Conservation (phyloP, 768 basidiomycete genomes). For the Mycena galericulata region DNA sequence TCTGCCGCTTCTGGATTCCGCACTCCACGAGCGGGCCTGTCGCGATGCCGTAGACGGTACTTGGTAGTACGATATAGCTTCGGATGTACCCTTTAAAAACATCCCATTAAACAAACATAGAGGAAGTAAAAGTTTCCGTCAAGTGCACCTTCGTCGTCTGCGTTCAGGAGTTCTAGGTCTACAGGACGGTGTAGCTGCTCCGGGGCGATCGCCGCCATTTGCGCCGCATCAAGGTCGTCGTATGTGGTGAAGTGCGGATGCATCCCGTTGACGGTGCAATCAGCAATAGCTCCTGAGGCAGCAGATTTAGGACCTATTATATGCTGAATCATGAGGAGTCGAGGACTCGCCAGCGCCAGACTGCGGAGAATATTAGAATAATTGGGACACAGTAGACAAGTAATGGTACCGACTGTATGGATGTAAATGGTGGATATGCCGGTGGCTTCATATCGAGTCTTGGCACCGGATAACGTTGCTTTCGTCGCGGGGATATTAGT, state of each 20-base stretch:
- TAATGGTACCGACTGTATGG: conserved; percentile 21
- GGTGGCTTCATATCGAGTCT: conserved; percentile 16
- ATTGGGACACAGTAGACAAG: not conserved
- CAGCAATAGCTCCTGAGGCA: conserved; percentile 24
- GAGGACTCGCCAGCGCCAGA: conserved; percentile 28
- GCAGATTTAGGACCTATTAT: not conserved
- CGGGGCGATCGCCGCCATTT: conserved; percentile 43
- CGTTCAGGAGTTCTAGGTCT: conserved; percentile 45
- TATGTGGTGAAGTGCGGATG: conserved; percentile 37
- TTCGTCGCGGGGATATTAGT: conserved; percentile 9
- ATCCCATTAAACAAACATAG: not conserved
- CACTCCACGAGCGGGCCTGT: conserved; percentile 21
- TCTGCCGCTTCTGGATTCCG: conserved; percentile 38
- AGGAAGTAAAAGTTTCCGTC: conserved; percentile 2
- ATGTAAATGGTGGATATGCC: conserved; percentile 19
- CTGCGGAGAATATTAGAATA: not conserved
- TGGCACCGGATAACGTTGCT: conserved; percentile 23
- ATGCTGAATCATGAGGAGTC: not conserved
- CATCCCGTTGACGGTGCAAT: conserved; percentile 33
- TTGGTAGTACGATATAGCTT: conserved; percentile 45
- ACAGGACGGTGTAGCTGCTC: conserved; percentile 47
- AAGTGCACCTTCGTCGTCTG: conserved; percentile 50
- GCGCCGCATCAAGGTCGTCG: conserved; percentile 44
- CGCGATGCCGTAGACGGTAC: conserved; percentile 37
- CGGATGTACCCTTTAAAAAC: conserved; percentile 41